Conservation (phyloP, 2,329 filamentous ascomycete species). For the Westerdykella sp. region DNA sequence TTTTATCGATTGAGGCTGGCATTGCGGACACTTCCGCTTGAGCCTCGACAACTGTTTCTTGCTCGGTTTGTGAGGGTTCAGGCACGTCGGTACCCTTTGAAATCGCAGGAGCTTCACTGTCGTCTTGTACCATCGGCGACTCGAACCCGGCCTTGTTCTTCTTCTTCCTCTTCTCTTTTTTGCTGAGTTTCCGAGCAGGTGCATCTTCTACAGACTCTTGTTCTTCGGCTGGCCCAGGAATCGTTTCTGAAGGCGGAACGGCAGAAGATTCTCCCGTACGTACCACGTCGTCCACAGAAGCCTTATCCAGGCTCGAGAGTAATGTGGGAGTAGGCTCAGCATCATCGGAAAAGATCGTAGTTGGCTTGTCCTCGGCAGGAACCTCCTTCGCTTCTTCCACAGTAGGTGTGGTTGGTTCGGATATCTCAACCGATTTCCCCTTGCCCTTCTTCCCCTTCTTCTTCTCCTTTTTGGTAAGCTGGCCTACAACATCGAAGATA, state of each 20-base stretch:
- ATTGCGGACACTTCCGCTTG: too few species aligned
- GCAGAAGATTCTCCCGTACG: neutral
- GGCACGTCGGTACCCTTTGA: too few species aligned
- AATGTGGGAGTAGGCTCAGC: too few species aligned
- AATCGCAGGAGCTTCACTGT: conserved; percentile 9
- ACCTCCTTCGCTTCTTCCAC: too few species aligned
- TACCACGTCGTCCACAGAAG: too few species aligned
- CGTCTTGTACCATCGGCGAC: neutral
- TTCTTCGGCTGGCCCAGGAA: conserved; percentile 9
- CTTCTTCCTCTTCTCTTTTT: conserved; percentile 24
- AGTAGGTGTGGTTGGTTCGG: conserved; percentile 20
- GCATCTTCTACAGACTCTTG: conserved; percentile 10
- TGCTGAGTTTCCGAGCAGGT: conserved; percentile 15
- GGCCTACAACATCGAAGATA: conserved; percentile 22
- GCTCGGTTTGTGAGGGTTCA: too few species aligned
- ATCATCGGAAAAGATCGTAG: too few species aligned
- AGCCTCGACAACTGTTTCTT: too few species aligned
- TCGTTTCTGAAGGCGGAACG: neutral
- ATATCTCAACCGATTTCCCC: conserved; percentile 9
- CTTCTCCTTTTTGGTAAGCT: conserved; percentile 26
- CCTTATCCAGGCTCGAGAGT: too few species aligned
- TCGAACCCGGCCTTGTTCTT: conserved; percentile 1
- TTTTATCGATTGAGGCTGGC: neutral
- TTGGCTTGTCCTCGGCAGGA: too few species aligned
- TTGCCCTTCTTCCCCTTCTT: conserved; percentile 23